phyloP scores from a whole-genome alignment of 1,284 basidiomycete species.

The Apiotrichum montevideense region DNA sequence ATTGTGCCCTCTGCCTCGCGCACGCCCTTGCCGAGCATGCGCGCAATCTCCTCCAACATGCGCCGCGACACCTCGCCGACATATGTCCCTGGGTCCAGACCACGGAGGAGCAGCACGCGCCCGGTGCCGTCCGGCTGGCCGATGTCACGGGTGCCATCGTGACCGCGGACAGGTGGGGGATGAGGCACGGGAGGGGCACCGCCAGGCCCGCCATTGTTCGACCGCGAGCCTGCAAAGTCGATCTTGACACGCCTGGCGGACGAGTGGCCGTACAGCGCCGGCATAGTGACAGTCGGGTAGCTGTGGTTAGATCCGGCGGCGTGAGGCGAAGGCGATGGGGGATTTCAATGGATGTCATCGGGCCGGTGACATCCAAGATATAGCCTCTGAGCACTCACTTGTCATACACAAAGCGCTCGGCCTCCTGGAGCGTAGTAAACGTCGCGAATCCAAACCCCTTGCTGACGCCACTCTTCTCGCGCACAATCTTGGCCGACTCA shows the following conservation, averaged over 20 bases:
- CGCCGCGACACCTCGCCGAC: slow-evolving; percentile 48
- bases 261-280: slow-evolving; percentile 51
- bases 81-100: slow-evolving; percentile 76
- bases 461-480: slow-evolving; percentile 81
- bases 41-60: slow-evolving; percentile 62
- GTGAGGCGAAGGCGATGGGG: too few relatives aligned
- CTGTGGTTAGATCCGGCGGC: slow-evolving; percentile 17
- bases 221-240: slow-evolving; percentile 62
- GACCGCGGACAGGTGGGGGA: slow-evolving; percentile 45
- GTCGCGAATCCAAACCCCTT: slow-evolving; percentile 93
- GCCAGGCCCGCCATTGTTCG: neutral
- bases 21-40: slow-evolving; percentile 55
- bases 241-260: slow-evolving; percentile 70
- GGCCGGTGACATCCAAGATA: neutral
- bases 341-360: too few relatives aligned
- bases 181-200: neutral
- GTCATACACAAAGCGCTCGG: slow-evolving; percentile 76
- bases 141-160: slow-evolving; percentile 91
- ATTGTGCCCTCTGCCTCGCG: slow-evolving; percentile 72
- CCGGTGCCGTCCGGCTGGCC: slow-evolving; percentile 46
- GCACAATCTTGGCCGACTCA: slow-evolving; percentile 65
- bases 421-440: slow-evolving; percentile 74
- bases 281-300: slow-evolving; percentile 76
- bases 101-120: slow-evolving; percentile 71
- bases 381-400: slow-evolving; percentile 43